Evolutionary conservation across 1,284 basidiomycete genomes (phyloP), one percentile per base, ranked within the genome.

Genomic region (Ganoderma lingzhi): DNA sequence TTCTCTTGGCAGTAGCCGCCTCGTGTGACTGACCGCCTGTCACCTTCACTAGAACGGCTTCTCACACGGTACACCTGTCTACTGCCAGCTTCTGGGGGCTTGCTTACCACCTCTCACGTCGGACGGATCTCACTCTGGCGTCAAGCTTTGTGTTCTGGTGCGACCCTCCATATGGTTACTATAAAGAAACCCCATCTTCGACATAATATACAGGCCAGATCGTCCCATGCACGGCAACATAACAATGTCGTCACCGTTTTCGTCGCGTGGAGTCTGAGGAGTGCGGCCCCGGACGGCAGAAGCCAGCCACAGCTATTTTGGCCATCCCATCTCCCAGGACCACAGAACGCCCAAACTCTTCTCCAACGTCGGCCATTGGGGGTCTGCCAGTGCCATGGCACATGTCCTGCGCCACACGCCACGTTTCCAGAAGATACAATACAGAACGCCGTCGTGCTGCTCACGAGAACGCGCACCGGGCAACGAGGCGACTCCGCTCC

Each of bases 371-470:
- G 42, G 39, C 59, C 59, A 28, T 12, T 41, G 37, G 45, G 6
- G 23, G 23, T 14, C 23, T 44, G 59, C 59, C 63, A 56, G 19
- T 30, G 9, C 42, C 42, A 42, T 23, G 53, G 17, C 67, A 69
- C 67, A 69, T 71, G 70, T 60, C 60, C 62, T 69, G 58, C 28
- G 63, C 65, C 39, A 60, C 59, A 65, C 65, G 65, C 68, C 71
- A 71, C 71, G 68, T 72, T 71, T 63, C 66, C 51, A 72, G 71
- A 72, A 72, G 64, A 62, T 32, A 45, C 66, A 56, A 51, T 42
- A n/a, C 39, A 39, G 59, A 28, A 55, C 17, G 28, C 65, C 66
- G 64, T 70, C 71, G n/a, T 68, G 64, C 71, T 68, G 65, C 63
- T 53, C 60, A 67, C 64, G 59, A 63, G 70, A 71, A 71, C 66